A percentile compares a stretch with the other conserved stretches of the same genome.
Evolutionary conservation across 2,329 filamentous ascomycete species (phyloP).

Genomic region (Didymella sp.): DNA sequence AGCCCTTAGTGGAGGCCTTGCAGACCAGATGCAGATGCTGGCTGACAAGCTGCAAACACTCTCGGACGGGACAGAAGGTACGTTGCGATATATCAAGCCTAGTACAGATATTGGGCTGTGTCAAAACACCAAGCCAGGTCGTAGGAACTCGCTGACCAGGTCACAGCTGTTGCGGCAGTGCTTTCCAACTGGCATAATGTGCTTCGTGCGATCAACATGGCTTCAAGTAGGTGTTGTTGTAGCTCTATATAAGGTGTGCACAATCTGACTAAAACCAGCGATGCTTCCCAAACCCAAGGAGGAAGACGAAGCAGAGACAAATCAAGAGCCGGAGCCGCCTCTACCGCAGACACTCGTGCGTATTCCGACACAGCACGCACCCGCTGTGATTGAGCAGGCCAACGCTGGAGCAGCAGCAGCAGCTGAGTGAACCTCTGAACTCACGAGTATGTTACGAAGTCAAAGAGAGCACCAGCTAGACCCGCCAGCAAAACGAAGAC

Average conservation of each 20-base stretch:
- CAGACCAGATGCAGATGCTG: conserved; percentile 81
- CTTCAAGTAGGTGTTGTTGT: conserved; percentile 68
- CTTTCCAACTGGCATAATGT: conserved; percentile 90
- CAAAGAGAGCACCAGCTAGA: neutral
- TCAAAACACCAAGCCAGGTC: neutral
- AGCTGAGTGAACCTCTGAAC: conserved; percentile 8
- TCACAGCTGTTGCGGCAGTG: conserved; percentile 79
- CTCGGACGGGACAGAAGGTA: conserved; percentile 82
- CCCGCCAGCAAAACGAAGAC: neutral
- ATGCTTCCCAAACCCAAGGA: conserved; percentile 71
- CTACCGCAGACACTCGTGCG: conserved; percentile 83
- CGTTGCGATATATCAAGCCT: neutral
- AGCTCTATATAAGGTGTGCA: neutral
- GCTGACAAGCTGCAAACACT: conserved; percentile 79
- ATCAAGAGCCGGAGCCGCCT: conserved; percentile 54
- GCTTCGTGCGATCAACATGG: conserved; percentile 83
- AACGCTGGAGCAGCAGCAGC: conserved; percentile 37
- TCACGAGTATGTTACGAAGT: neutral
- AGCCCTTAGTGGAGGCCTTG: conserved; percentile 78
- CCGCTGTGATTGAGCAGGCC: conserved; percentile 45
- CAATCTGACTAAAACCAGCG: conserved; percentile 55
- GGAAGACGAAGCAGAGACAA: conserved; percentile 52
- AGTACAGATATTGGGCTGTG: conserved; percentile 1
- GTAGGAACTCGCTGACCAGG: conserved; percentile 4
- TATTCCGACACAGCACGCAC: conserved; percentile 77